Percentiles rank a stretch among this genome's conserved stretches.
Conservation (phyloP, 108 stramenopile genomes). For the Cyclotella baltica region DNA sequence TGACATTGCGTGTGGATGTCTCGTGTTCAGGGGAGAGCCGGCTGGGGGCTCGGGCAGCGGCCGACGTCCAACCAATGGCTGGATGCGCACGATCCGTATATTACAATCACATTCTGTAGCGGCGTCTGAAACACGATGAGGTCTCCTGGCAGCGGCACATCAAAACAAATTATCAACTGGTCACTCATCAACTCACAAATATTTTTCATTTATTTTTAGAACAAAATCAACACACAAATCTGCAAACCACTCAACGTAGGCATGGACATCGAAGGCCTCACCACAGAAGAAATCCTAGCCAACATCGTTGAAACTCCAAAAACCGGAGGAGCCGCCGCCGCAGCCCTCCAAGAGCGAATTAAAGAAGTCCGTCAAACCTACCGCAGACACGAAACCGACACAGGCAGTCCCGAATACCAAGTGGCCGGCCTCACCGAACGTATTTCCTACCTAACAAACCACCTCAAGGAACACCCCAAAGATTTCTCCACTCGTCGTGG, state of each 20-base stretch:
- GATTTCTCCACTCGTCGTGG: slow-evolving; percentile 96
- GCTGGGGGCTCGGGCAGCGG: too few relatives aligned
- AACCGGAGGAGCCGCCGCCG: slow-evolving; percentile 30
- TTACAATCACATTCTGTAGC: too few relatives aligned
- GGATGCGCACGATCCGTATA: too few relatives aligned
- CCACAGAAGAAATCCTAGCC: slow-evolving; percentile 45
- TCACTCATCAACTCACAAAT: not conserved
- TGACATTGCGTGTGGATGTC: too few relatives aligned
- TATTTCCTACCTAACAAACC: slow-evolving; percentile 92
- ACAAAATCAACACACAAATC: slow-evolving; percentile 9
- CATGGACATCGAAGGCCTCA: slow-evolving; percentile 38
- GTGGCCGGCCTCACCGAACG: slow-evolving; percentile 96
- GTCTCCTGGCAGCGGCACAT: too few relatives aligned
- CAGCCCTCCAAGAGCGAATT: slow-evolving; percentile 43
- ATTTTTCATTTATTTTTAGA: not conserved
- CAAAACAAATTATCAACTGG: not conserved
- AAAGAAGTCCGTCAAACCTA: slow-evolving; percentile 68
- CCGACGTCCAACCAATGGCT: too few relatives aligned
- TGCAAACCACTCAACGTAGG: slow-evolving; percentile 27
- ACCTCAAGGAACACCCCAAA: slow-evolving; percentile 91
- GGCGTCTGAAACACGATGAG: too few relatives aligned
- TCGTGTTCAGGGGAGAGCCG: too few relatives aligned
- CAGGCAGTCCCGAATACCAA: slow-evolving; percentile 92
- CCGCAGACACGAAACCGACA: slow-evolving; percentile 87
- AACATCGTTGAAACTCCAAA: slow-evolving; percentile 26